Evolutionary conservation across 1,284 basidiomycete genomes (phyloP).

Genomic region (Dichomitus squalens): DNA sequence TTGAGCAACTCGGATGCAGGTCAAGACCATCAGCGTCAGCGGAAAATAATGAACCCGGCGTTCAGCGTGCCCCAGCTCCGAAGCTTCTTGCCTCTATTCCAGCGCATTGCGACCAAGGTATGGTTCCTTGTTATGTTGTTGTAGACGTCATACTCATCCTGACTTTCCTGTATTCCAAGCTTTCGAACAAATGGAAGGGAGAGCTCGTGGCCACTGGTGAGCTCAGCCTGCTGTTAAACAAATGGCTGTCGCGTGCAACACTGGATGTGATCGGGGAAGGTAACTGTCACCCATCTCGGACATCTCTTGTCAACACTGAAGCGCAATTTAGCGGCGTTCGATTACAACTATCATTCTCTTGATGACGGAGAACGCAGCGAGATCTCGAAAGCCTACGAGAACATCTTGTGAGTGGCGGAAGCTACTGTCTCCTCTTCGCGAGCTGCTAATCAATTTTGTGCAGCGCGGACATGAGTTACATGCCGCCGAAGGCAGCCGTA

Average conservation of each 20-base stretch:
- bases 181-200: constrained; percentile 22
- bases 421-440: not conserved
- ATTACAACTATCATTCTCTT: constrained; percentile 32
- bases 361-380: constrained; percentile 26
- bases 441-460: not conserved
- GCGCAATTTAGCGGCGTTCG: constrained; percentile 29
- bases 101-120: constrained; percentile 43
- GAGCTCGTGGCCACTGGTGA: constrained; percentile 3
- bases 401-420: constrained; percentile 34
- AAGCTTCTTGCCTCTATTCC: constrained; percentile 49
- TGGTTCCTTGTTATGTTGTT: not conserved
- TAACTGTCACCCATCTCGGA: not conserved
- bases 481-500: constrained; percentile 21
- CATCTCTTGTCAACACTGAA: not conserved
- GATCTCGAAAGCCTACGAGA: constrained; percentile 28
- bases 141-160: not conserved
- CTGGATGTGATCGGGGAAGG: constrained; percentile 31
- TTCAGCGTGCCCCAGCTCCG: constrained; percentile 45
- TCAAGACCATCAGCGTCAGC: constrained; percentile 40
- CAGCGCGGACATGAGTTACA: constrained; percentile 20
- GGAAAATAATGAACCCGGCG: constrained; percentile 42
- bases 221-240: constrained; percentile 10
- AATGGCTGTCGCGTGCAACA: constrained; percentile 32
- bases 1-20: constrained; percentile 28
- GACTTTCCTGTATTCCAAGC: constrained; percentile 8